A percentile compares a stretch with the other conserved stretches of the same genome.
phyloP scores from a whole-genome alignment of 257 asterid genomes.

The Striga asiatica region DNA sequence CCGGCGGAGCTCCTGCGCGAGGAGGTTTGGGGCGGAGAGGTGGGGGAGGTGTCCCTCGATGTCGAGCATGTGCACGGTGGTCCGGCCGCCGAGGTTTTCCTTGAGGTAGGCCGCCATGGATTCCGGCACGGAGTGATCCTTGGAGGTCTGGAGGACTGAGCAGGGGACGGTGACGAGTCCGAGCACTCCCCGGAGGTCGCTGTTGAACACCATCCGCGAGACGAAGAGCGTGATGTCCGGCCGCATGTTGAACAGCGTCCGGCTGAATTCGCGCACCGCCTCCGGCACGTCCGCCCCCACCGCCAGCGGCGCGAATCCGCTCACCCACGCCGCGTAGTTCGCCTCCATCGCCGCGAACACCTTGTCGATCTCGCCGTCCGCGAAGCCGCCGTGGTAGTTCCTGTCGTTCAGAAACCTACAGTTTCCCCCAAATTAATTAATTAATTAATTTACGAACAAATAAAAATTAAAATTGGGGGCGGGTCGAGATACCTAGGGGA shows the following conservation, averaged over 20 bases:
- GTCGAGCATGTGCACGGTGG: slow-evolving; percentile 53
- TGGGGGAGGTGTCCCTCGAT: slow-evolving; percentile 87
- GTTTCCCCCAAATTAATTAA: neutral
- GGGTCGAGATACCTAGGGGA: slow-evolving; percentile 93
- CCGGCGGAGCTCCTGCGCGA: slow-evolving; percentile 68
- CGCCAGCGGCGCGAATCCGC: slow-evolving; percentile 82
- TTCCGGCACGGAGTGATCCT: slow-evolving; percentile 72
- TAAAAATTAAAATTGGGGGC: no score
- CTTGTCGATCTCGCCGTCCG: slow-evolving; percentile 51
- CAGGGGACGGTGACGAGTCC: slow-evolving; percentile 82
- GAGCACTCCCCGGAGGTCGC: slow-evolving; percentile 61
- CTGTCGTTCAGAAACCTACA: slow-evolving; percentile 59
- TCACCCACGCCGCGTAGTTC: slow-evolving; percentile 90
- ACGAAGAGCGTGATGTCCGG: slow-evolving; percentile 86
- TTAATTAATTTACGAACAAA: neutral
- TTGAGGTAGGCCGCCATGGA: slow-evolving; percentile 66
- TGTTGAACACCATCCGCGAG: slow-evolving; percentile 53
- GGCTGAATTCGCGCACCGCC: slow-evolving; percentile 74
- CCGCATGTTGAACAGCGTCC: slow-evolving; percentile 82
- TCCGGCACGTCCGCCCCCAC: slow-evolving; percentile 97
- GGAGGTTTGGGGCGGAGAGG: slow-evolving; percentile 71
- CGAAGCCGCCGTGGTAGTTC: slow-evolving; percentile 86
- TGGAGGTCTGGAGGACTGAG: slow-evolving; percentile 70
- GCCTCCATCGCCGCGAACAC: slow-evolving; percentile 81
- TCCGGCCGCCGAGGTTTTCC: slow-evolving; percentile 74